Conservation (phyloP, 2,329 filamentous ascomycete species). For the Taxawa tesnikishii region DNA sequence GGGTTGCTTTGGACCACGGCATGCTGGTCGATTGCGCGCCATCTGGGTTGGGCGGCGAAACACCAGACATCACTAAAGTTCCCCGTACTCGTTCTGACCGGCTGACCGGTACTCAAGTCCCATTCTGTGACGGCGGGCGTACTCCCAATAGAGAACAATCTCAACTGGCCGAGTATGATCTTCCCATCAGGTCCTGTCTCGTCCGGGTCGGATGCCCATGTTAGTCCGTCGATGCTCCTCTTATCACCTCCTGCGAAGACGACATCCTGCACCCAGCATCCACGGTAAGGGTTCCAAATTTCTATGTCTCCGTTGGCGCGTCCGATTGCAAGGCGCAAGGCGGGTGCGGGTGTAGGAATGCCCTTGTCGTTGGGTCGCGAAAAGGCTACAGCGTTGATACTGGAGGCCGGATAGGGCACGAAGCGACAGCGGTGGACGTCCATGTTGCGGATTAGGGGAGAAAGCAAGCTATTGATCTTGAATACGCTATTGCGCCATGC, state of each 20-base stretch:
- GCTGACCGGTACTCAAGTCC: constrained; percentile 70
- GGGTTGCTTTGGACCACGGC: constrained; percentile 1
- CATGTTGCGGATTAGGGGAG: constrained; percentile 44
- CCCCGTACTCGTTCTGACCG: constrained; percentile 72
- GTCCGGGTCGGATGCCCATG: constrained; percentile 80
- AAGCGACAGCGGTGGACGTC: constrained; percentile 97
- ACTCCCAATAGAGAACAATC: constrained; percentile 93
- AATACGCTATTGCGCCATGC: not conserved
- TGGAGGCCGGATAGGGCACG: constrained; percentile 78
- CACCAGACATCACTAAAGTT: constrained; percentile 98
- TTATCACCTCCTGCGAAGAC: constrained; percentile 74
- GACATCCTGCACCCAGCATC: constrained; percentile 80
- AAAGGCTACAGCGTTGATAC: constrained; percentile 91
- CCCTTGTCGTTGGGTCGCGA: constrained; percentile 53
- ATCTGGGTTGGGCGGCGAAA: constrained; percentile 69
- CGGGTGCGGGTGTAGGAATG: constrained; percentile 34
- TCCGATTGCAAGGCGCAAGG: constrained; percentile 72
- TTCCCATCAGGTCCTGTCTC: constrained; percentile 53
- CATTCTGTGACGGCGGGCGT: constrained; percentile 89
- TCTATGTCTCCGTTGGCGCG: constrained; percentile 93
- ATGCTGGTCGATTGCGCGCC: constrained; percentile 22
- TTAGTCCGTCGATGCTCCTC: constrained; percentile 77
- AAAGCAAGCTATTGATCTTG: not conserved
- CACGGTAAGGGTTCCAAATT: constrained; percentile 83
- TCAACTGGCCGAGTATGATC: constrained; percentile 55